Evolutionary conservation across 306 rosid species (phyloP).

Genomic region (Canavalia ensiformis): DNA sequence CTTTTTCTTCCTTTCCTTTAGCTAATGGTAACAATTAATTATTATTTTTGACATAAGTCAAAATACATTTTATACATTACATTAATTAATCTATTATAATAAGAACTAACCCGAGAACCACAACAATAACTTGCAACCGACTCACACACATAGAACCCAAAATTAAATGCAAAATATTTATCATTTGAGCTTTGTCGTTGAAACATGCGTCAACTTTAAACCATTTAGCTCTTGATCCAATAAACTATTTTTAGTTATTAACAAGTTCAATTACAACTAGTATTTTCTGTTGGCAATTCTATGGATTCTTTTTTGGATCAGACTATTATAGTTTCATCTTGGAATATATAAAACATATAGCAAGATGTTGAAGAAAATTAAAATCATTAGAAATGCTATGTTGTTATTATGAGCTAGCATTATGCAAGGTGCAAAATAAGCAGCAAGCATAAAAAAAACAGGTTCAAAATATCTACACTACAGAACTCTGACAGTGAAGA

Average conservation of each 20-base stretch:
- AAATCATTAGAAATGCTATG: no score
- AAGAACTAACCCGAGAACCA: background rate
- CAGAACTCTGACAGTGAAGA: no score
- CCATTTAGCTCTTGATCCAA: background rate
- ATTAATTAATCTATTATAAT: background rate
- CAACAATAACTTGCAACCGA: background rate
- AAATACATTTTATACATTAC: background rate
- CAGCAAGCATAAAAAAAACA: no score
- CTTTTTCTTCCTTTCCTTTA: conserved; percentile 44
- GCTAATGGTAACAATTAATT: conserved; percentile 35
- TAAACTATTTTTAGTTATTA: background rate
- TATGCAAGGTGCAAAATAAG: no score
- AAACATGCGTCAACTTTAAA: background rate
- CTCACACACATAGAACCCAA: background rate
- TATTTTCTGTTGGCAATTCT: background rate
- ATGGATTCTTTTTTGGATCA: background rate
- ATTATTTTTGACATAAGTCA: background rate
- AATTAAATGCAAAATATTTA: background rate
- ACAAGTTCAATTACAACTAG: background rate
- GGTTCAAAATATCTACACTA: no score
- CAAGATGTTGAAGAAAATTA: background rate
- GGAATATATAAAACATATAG: background rate
- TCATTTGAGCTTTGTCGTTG: background rate
- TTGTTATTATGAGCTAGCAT: no score
- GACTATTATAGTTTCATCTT: background rate